These are phyloP conservation scores for Lactarius sp. DNA, from an alignment of 768 basidiomycete species.

Conservation along the genomic window DNA sequence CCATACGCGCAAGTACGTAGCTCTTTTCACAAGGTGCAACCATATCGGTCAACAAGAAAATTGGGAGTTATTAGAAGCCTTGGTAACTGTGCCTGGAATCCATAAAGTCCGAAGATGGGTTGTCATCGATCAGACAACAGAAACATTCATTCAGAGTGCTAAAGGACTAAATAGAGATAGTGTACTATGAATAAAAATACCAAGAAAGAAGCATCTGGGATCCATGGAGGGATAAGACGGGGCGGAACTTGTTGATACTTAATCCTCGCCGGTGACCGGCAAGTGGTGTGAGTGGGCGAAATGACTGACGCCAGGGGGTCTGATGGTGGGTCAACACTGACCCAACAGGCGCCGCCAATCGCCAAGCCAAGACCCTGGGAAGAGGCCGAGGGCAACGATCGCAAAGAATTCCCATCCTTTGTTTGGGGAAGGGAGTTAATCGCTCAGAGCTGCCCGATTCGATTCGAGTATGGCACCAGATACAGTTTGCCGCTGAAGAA, in stretches of 20 bases:
- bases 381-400: neutral
- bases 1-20: neutral
- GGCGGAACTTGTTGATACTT: neutral
- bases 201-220: conserved; percentile 2
- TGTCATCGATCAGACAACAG: neutral
- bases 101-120: neutral
- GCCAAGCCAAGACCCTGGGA: conserved; percentile 1
- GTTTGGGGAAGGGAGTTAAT: neutral
- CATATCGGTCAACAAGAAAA: neutral
- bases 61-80: neutral
- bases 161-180: neutral
- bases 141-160: neutral
- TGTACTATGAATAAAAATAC: neutral
- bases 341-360: neutral
- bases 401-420: neutral
- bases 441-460: conserved; percentile 6
- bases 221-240: neutral
- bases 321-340: neutral
- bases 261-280: neutral
- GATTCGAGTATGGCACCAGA: neutral
- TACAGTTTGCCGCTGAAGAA: too few species aligned
- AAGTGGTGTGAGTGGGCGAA: neutral
- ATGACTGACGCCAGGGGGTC: neutral
- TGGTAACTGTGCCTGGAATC: conserved; percentile 13
- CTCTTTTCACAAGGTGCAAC: neutral